phyloP scores from a whole-genome alignment of 164 flowering plant genomes.

The Houttuynia cordata region DNA sequence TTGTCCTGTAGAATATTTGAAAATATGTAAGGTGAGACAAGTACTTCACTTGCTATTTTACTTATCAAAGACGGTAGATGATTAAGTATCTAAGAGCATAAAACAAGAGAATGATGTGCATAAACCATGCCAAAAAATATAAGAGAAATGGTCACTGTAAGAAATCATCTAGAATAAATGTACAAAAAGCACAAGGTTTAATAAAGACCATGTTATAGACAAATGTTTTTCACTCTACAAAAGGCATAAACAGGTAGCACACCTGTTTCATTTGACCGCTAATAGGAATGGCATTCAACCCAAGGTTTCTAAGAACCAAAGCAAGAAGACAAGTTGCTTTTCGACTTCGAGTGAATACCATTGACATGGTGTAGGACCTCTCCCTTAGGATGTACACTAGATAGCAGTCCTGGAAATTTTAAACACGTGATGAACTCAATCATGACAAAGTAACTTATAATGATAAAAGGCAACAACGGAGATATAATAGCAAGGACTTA shows the following conservation, averaged over 20 bases:
- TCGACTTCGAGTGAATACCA: constrained; percentile 91
- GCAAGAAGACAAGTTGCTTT: constrained; percentile 66
- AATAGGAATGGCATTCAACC: constrained; percentile 70
- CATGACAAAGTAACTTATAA: not conserved
- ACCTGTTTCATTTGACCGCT: constrained; percentile 95
- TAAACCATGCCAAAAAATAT: not conserved
- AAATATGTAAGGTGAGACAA: not conserved
- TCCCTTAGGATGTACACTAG: constrained; percentile 63
- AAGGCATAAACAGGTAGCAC: not conserved
- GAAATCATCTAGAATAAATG: not conserved
- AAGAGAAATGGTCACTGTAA: not conserved
- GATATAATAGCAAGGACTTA: not conserved
- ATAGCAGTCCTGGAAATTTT: constrained; percentile 55
- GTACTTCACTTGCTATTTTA: not conserved
- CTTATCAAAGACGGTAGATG: not conserved
- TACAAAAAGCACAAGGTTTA: not conserved
- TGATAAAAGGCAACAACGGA: too few species aligned
- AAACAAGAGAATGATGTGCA: not conserved
- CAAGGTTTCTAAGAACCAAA: constrained; percentile 73
- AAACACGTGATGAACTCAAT: not conserved
- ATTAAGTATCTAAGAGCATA: not conserved
- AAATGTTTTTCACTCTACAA: not conserved
- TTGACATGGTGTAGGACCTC: constrained; percentile 53
- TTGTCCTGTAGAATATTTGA: constrained; percentile 39
- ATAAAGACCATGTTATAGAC: not conserved